A percentile compares a stretch with the other conserved stretches of the same genome.
These are phyloP conservation scores for Tetrahymena borealis DNA, from an alignment of 73 alveolate genomes.

Conservation along the genomic window DNA sequence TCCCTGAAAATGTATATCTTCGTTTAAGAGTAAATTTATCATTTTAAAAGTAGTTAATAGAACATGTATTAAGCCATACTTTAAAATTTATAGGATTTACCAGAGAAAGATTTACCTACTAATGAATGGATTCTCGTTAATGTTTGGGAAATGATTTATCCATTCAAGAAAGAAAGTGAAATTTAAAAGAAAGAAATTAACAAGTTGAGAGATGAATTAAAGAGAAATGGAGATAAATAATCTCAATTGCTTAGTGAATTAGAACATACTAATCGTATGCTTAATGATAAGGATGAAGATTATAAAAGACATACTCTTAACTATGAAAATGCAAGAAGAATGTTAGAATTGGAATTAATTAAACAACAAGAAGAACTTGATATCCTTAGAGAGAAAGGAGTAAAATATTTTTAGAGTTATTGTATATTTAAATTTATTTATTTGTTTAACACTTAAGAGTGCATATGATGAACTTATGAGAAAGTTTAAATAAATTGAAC, in stretches of 20 bases:
- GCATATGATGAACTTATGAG: constrained; percentile 42
- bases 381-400: constrained; percentile 43
- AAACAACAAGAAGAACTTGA: constrained; percentile 25
- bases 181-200: constrained; percentile 38
- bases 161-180: constrained; percentile 44
- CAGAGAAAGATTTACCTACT: constrained; percentile 42
- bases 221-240: constrained; percentile 30
- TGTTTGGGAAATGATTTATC: constrained; percentile 50
- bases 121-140: constrained; percentile 47
- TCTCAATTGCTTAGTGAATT: constrained; percentile 30
- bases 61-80: not conserved
- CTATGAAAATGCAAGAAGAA: constrained; percentile 40
- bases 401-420: not conserved
- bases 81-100: constrained; percentile 11
- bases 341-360: constrained; percentile 28
- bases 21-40: not conserved
- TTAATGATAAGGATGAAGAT: constrained; percentile 38
- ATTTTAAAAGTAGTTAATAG: not conserved
- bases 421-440: not conserved
- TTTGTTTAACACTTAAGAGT: not conserved
- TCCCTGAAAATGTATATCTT: constrained; percentile 33
- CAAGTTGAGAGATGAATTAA: constrained; percentile 34
- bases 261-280: constrained; percentile 37
- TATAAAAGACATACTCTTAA: constrained; percentile 41
- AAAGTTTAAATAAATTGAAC: constrained; percentile 30